phyloP scores from a whole-genome alignment of 1,139 yeast genomes.

The Taiozyma sp. region DNA sequence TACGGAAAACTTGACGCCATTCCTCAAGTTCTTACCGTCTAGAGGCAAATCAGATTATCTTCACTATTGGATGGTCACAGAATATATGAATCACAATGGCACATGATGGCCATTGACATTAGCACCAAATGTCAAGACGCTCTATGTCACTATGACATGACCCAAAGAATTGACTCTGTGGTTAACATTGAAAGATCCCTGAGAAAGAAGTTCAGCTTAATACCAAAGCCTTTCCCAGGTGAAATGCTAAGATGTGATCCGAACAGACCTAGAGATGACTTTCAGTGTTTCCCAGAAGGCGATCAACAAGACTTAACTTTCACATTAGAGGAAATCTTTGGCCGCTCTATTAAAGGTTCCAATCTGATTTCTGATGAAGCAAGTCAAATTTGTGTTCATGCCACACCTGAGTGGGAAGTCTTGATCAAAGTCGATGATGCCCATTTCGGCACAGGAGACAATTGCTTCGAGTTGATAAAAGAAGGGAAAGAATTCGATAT shows the following conservation, averaged over 20 bases:
- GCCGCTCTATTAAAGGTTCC: slow-evolving; percentile 59
- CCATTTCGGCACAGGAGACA: slow-evolving; percentile 27
- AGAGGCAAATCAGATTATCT: slow-evolving; percentile 84
- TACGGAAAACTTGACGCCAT: slow-evolving; percentile 95
- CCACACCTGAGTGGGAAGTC: slow-evolving; percentile 43
- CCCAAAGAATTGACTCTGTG: slow-evolving; percentile 71
- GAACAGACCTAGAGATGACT: slow-evolving; percentile 49
- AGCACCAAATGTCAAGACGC: slow-evolving; percentile 47
- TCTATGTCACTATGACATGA: slow-evolving; percentile 50
- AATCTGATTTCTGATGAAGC: slow-evolving; percentile 45
- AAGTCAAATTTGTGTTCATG: slow-evolving; percentile 40
- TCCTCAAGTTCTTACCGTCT: slow-evolving; percentile 84
- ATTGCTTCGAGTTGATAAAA: slow-evolving; percentile 34
- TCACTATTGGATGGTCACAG: slow-evolving; percentile 90
- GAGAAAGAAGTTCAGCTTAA: slow-evolving; percentile 59
- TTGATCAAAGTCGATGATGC: slow-evolving; percentile 26
- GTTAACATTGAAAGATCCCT: slow-evolving; percentile 67
- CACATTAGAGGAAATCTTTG: slow-evolving; percentile 63
- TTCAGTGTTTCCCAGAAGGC: slow-evolving; percentile 75
- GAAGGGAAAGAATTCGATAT: slow-evolving; percentile 33
- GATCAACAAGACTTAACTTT: slow-evolving; percentile 50
- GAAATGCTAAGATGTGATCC: slow-evolving; percentile 68
- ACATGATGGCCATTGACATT: slow-evolving; percentile 85
- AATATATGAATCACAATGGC: slow-evolving; percentile 94
- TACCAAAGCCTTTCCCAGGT: slow-evolving; percentile 77